These are phyloP conservation scores for Aspergillus nanangensis DNA, from an alignment of 495 filamentous ascomycete species.

Conservation along the genomic window DNA sequence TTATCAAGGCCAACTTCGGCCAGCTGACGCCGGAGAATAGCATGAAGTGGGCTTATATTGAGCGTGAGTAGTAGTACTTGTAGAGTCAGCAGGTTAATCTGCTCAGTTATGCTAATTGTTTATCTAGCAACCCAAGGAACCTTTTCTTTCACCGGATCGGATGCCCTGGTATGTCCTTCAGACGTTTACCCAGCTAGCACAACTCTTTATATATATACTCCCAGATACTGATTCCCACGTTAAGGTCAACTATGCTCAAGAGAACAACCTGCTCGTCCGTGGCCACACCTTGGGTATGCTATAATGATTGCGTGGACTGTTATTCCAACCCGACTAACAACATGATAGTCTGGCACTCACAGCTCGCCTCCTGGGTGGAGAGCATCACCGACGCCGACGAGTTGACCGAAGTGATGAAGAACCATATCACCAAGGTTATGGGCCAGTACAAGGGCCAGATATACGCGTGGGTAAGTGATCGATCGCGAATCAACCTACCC, in stretches of 20 bases:
- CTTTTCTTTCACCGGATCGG: slow-evolving; percentile 39
- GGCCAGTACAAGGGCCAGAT: slow-evolving; percentile 38
- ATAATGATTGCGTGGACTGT: background rate
- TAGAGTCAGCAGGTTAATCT: background rate
- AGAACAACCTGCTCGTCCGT: slow-evolving; percentile 44
- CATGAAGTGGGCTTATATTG: slow-evolving; percentile 51
- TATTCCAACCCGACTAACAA: background rate
- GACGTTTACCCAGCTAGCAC: too few species aligned
- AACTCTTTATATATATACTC: too few species aligned
- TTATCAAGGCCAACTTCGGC: slow-evolving; percentile 45
- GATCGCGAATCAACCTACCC: slow-evolving; percentile 1
- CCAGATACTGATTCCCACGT: too few species aligned
- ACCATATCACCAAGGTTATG: slow-evolving; percentile 23
- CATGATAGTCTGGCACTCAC: slow-evolving; percentile 44
- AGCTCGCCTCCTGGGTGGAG: slow-evolving; percentile 47
- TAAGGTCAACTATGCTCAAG: slow-evolving; percentile 43
- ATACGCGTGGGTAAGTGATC: slow-evolving; percentile 48
- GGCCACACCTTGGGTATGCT: slow-evolving; percentile 43
- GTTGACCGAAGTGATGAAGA: slow-evolving; percentile 35
- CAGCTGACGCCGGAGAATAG: slow-evolving; percentile 52
- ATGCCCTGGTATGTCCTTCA: slow-evolving; percentile 30
- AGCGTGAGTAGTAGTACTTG: slow-evolving; percentile 18
- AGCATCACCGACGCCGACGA: slow-evolving; percentile 38
- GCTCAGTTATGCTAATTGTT: slow-evolving; percentile 14
- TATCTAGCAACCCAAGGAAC: slow-evolving; percentile 29